A percentile compares a stretch with the other conserved stretches of the same genome.
Evolutionary conservation across 345 rosid species (phyloP).

Genomic region (Populus davidiana): DNA sequence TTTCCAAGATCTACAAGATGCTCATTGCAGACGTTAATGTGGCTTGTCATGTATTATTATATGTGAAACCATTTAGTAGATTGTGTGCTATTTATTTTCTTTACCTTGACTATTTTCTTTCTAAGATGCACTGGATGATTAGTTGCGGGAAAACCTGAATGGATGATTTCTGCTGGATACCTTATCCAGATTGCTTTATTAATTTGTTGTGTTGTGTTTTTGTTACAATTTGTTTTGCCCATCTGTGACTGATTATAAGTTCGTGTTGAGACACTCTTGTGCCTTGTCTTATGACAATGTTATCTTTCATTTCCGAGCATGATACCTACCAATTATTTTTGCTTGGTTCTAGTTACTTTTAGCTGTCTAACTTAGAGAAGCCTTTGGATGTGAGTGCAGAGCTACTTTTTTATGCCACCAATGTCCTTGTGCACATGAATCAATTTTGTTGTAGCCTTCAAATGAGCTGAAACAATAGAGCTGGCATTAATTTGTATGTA

Average conservation of each 20-base stretch:
- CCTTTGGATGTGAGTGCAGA: constrained; percentile 5
- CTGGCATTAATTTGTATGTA: constrained; percentile 5
- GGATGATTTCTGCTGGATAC: background rate
- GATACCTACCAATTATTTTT: background rate
- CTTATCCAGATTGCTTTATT: background rate
- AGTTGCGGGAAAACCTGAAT: background rate
- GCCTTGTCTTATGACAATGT: background rate
- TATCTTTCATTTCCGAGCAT: background rate
- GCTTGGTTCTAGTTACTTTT: background rate
- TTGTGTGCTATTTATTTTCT: background rate
- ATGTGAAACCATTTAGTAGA: background rate
- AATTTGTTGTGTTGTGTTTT: background rate
- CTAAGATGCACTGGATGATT: background rate
- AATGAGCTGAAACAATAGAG: constrained; percentile 1
- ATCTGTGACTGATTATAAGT: background rate
- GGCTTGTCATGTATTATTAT: background rate
- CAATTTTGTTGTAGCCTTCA: constrained; percentile 1
- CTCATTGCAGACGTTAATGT: background rate
- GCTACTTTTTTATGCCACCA: background rate
- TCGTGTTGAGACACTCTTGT: background rate
- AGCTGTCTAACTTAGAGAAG: constrained; percentile 10
- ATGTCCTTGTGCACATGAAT: constrained; percentile 9
- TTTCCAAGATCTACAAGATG: background rate
- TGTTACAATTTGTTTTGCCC: background rate
- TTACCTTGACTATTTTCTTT: constrained; percentile 1